Percentiles rank a stretch among this genome's conserved stretches.
Conservation (phyloP, 2,329 filamentous ascomycete species). For the Periconia digitata region DNA sequence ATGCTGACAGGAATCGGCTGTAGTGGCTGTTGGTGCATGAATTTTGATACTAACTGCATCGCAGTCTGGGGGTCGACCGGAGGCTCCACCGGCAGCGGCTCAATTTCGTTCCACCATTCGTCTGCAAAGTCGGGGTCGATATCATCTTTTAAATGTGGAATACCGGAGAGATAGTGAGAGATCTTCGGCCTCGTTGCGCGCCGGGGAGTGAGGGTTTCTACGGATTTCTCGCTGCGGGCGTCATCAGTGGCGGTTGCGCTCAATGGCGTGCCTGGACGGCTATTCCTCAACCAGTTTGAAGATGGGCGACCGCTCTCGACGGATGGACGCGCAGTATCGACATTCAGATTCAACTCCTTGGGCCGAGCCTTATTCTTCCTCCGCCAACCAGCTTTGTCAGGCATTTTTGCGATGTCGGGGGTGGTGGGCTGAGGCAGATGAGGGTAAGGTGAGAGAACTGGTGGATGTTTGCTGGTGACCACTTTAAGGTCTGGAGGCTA, state of each 20-base stretch:
- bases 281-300: constrained; percentile 23
- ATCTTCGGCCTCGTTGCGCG: constrained; percentile 43
- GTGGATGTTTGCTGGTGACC: background rate
- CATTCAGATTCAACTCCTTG: constrained; percentile 9
- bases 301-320: constrained; percentile 17
- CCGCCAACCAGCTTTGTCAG: constrained; percentile 25
- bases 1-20: constrained; percentile 30
- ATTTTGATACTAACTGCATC: constrained; percentile 29
- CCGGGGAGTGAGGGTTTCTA: constrained; percentile 31
- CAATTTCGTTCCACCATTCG: constrained; percentile 30
- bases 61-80: constrained; percentile 27
- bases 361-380: constrained; percentile 20
- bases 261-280: constrained; percentile 26
- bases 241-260: constrained; percentile 20
- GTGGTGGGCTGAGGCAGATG: background rate
- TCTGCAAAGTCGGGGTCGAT: constrained; percentile 21
- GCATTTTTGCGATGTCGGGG: constrained; percentile 10
- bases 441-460: background rate
- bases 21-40: constrained; percentile 22
- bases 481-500: background rate
- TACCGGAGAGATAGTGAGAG: constrained; percentile 43
- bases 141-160: constrained; percentile 17
- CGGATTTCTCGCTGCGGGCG: constrained; percentile 28
- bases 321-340: background rate
- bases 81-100: constrained; percentile 12